These are phyloP conservation scores for Schizonepeta tenuifolia DNA, from an alignment of 257 asterid genomes.

Conservation along the genomic window DNA sequence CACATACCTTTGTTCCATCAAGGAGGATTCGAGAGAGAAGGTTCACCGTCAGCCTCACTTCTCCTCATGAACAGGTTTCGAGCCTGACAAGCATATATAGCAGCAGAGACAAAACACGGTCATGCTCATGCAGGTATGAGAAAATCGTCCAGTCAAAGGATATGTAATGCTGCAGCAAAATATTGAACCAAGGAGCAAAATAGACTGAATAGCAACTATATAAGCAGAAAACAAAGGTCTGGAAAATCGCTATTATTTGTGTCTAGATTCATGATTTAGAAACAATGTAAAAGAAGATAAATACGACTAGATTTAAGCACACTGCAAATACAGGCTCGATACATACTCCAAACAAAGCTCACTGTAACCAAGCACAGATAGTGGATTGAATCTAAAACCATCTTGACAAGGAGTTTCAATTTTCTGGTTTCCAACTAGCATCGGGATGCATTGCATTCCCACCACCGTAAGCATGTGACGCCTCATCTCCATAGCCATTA, in stretches of 20 bases:
- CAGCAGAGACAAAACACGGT: neutral
- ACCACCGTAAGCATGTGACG: constrained; percentile 25
- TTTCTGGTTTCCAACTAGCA: constrained; percentile 35
- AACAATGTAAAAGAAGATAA: constrained; percentile 17
- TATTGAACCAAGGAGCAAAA: neutral
- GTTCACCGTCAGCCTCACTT: neutral
- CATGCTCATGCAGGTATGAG: neutral
- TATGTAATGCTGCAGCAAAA: neutral
- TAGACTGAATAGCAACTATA: constrained; percentile 6
- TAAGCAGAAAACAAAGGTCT: constrained; percentile 29
- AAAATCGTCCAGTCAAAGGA: neutral
- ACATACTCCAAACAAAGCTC: constrained; percentile 24
- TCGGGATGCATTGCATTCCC: constrained; percentile 31
- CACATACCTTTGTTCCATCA: neutral
- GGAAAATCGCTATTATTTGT: constrained; percentile 32
- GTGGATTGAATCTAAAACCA: constrained; percentile 14
- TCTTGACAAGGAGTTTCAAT: constrained; percentile 15
- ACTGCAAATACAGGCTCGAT: constrained; percentile 29
- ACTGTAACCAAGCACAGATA: constrained; percentile 16
- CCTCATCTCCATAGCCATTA: constrained; percentile 27
- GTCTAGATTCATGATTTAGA: constrained; percentile 22
- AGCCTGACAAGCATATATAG: neutral
- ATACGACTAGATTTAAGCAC: constrained; percentile 24
- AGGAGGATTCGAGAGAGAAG: neutral
- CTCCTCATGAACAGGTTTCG: neutral